Evolutionary conservation across 2,329 filamentous ascomycete genomes (phyloP), one percentile per base, ranked within the genome.

Genomic region (Sphaerulina populicola): DNA sequence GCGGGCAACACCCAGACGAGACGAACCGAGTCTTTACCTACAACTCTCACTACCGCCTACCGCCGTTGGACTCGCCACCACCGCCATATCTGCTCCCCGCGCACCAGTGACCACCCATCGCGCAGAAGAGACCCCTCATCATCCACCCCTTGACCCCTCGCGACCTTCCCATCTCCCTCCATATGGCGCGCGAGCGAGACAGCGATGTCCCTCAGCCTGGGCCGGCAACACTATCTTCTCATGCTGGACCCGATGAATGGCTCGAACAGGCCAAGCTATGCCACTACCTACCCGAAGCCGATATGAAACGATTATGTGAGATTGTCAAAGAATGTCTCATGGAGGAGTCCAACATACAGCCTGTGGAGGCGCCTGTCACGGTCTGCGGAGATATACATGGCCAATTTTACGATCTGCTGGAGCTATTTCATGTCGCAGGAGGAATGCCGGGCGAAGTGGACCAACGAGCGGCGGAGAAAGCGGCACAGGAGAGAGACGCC

Each of bases 331-430:
- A 97, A 72, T 94, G 88, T 60, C 78, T 98, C 64, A 98, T 98
- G 93, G 93, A 98, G 77, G 93, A 98, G 73, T 96, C 90, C 59
- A 98, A 98, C 69, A 97, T 98, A 53, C 93, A 97, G 69, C 93
- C 93, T n/a, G 91, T 98, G 15, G 82, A 86, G 48, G 95, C 93
- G 0, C 93, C 93, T 6, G 93, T 98, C 57, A 98, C 93, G 4
- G 86, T 98, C 57, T 97, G 93, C 66, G 93, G 93, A 66, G 93
- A 98, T 68, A 97, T 98, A 57, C 93, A 98, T 71, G 93, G 93
- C 62, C 93, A 98, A 72, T 97, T 97, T 70, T 97, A 98, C 72
- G 93, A 98, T 69, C 77, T 98, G 8, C 81, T 97, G 55, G 93
- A 98, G 74, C 82, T 98, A 44, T 98, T 98, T 72, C 85, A 90